These are phyloP conservation scores for Aspergillus cavernicola DNA, from an alignment of 495 filamentous ascomycete genomes.

Conservation along the genomic window DNA sequence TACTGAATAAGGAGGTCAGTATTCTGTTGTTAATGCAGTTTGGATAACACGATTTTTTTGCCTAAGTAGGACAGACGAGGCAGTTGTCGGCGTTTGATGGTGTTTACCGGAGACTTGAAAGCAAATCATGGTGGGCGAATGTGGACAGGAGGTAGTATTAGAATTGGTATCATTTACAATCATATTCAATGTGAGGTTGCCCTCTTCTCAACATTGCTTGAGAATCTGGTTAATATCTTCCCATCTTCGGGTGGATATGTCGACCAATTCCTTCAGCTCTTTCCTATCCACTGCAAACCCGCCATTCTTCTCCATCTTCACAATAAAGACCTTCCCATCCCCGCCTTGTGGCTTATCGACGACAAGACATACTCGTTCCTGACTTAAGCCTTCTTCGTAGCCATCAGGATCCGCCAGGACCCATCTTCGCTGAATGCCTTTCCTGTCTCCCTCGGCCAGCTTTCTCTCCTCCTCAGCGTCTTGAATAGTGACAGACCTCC, in stretches of 20 bases:
- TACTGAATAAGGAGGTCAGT: neutral
- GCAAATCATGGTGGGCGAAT: neutral
- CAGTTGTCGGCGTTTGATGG: conserved; percentile 3
- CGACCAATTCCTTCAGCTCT: conserved; percentile 53
- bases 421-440: conserved; percentile 57
- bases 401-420: conserved; percentile 84
- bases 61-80: too few relatives aligned
- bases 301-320: conserved; percentile 78
- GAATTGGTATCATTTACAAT: conserved; percentile 32
- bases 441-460: conserved; percentile 27
- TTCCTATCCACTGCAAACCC: conserved; percentile 57
- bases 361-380: conserved; percentile 69
- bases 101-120: neutral
- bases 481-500: conserved; percentile 37
- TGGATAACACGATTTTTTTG: neutral
- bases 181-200: conserved; percentile 1
- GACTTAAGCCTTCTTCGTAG: conserved; percentile 78
- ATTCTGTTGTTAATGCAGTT: neutral
- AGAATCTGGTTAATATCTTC: conserved; percentile 47
- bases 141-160: conserved; percentile 4
- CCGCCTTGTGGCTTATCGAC: conserved; percentile 57
- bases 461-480: conserved; percentile 42
- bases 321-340: conserved; percentile 50
- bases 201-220: conserved; percentile 28
- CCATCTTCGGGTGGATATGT: conserved; percentile 52